Evolutionary conservation across 352 stramenopile genomes (phyloP).

Genomic region (Pythium chondricola): DNA sequence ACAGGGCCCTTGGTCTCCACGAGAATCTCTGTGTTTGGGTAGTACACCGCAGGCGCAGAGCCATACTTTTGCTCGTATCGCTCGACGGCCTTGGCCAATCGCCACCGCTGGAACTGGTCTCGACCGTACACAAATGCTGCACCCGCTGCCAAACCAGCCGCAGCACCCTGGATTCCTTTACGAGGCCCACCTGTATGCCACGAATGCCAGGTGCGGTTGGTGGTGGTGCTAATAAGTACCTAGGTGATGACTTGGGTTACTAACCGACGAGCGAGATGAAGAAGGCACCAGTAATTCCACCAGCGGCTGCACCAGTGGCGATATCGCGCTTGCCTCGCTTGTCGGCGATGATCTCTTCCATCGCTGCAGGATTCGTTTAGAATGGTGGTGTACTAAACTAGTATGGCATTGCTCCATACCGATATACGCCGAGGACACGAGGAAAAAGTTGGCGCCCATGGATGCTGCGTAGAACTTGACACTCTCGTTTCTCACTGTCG

Average conservation of each 20-base stretch:
- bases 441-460: constrained; percentile 83
- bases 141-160: constrained; percentile 50
- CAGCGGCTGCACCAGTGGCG: constrained; percentile 43
- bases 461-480: constrained; percentile 77
- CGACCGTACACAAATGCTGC: constrained; percentile 54
- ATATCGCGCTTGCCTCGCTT: constrained; percentile 61
- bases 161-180: constrained; percentile 59
- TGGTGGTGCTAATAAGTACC: too few species aligned
- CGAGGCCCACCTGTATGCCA: constrained; percentile 42
- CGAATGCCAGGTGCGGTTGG: neutral
- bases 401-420: too few species aligned
- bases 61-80: constrained; percentile 81
- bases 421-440: constrained; percentile 82
- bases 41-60: constrained; percentile 46
- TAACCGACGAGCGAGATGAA: constrained; percentile 61
- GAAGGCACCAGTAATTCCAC: constrained; percentile 64
- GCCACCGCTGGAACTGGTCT: constrained; percentile 75
- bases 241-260: too few species aligned
- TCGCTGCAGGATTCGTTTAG: constrained; percentile 37
- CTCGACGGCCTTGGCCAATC: constrained; percentile 61
- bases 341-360: constrained; percentile 73
- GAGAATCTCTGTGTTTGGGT: constrained; percentile 51
- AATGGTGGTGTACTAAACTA: too few species aligned
- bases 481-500: constrained; percentile 65
- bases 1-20: constrained; percentile 58